Evolutionary conservation across 192 early-diverging fungal species (phyloP).

Genomic region (Backusella circina): DNA sequence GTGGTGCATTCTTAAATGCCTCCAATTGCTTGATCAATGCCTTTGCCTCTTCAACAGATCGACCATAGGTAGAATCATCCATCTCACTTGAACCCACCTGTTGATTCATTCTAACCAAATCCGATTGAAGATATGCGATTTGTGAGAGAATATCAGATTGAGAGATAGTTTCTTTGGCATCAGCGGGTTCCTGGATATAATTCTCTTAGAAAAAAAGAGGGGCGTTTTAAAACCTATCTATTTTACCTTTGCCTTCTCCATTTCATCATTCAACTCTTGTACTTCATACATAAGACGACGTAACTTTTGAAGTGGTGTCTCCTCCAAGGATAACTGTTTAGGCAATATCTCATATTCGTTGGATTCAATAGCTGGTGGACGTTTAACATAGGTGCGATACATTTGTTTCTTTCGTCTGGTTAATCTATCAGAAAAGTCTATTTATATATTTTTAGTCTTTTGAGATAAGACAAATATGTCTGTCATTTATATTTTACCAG

Average conservation of each 20-base stretch:
- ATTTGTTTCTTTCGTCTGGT: conserved; percentile 55
- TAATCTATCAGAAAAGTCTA: conserved; percentile 57
- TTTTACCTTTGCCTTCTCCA: conserved; percentile 55
- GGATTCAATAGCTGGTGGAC: conserved; percentile 44
- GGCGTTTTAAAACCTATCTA: neutral
- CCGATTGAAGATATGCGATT: conserved; percentile 48
- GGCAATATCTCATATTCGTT: conserved; percentile 53
- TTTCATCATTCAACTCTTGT: conserved; percentile 71
- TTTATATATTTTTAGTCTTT: neutral
- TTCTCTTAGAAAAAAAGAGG: neutral
- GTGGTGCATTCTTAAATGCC: conserved; percentile 40
- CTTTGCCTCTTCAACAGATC: conserved; percentile 43
- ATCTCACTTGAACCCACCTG: conserved; percentile 29
- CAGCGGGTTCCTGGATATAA: conserved; percentile 5
- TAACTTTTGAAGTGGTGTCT: conserved; percentile 73
- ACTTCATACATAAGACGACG: conserved; percentile 79
- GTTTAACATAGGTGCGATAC: conserved; percentile 53
- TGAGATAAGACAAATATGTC: neutral
- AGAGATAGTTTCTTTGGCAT: conserved; percentile 36
- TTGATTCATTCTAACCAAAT: conserved; percentile 45
- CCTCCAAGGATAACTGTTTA: conserved; percentile 47
- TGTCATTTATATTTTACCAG: conserved; percentile 38
- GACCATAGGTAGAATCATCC: conserved; percentile 29
- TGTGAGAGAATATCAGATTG: conserved; percentile 46
- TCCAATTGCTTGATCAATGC: conserved; percentile 50